Conservation (phyloP, 768 basidiomycete genomes). For the Tulasnella sp. region DNA sequence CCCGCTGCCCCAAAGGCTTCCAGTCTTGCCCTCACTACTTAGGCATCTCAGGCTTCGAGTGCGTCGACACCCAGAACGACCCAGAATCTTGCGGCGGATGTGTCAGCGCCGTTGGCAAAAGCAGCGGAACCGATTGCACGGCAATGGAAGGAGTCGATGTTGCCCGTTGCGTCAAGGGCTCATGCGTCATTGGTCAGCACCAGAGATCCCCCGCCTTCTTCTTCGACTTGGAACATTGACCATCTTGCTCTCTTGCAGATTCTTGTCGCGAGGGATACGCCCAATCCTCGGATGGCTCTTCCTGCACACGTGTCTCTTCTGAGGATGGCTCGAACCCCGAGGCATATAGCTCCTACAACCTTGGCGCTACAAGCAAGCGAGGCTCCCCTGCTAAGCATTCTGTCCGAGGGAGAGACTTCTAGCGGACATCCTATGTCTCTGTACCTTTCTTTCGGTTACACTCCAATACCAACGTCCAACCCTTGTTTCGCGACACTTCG, state of each 20-base stretch:
- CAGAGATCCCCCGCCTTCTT: not conserved
- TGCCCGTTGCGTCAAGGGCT: conserved; percentile 46
- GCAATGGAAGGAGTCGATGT: conserved; percentile 48
- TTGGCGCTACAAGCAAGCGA: too few relatives aligned
- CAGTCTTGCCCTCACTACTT: not conserved
- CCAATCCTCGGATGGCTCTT: not conserved
- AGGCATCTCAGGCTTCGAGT: conserved; percentile 20
- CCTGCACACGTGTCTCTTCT: too few relatives aligned
- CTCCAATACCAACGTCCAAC: too few relatives aligned
- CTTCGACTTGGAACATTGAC: not conserved
- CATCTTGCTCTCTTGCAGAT: not conserved
- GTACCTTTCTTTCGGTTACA: too few relatives aligned
- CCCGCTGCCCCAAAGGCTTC: not conserved
- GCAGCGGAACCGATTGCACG: conserved; percentile 50
- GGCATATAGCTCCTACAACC: too few relatives aligned
- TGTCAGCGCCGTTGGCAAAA: conserved; percentile 9
- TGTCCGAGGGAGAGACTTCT: too few relatives aligned
- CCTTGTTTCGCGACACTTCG: too few relatives aligned
- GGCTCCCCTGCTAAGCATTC: too few relatives aligned
- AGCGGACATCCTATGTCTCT: too few relatives aligned
- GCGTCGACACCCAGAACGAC: conserved; percentile 20
- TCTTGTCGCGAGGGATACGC: not conserved
- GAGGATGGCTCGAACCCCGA: too few relatives aligned
- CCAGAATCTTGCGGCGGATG: conserved; percentile 28
- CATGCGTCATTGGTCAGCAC: conserved; percentile 40